phyloP scores from a whole-genome alignment of 2,329 filamentous ascomycete genomes.

The Ascochyta lentis region DNA sequence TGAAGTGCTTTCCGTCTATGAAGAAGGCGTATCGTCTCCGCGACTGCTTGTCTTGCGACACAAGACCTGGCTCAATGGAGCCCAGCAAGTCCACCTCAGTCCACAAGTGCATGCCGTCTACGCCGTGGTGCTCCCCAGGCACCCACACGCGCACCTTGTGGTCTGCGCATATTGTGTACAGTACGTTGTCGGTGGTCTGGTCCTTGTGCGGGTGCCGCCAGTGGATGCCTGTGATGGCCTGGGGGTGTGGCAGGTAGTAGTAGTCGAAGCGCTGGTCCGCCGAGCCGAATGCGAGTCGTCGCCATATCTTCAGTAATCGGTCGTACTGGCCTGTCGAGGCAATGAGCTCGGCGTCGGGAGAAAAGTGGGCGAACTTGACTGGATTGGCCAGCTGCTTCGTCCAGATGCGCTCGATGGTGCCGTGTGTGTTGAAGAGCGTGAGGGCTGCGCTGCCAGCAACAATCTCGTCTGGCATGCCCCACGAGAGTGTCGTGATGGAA shows the following conservation, averaged over 20 bases:
- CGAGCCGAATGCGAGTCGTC: conserved; percentile 80
- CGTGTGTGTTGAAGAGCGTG: conserved; percentile 69
- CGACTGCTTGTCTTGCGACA: conserved; percentile 48
- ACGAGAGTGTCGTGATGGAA: conserved; percentile 72
- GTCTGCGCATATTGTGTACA: conserved; percentile 89
- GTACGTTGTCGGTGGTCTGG: conserved; percentile 80
- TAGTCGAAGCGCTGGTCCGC: conserved; percentile 89
- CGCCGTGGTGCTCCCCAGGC: conserved; percentile 72
- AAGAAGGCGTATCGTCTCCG: conserved; percentile 75
- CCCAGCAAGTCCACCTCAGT: conserved; percentile 77
- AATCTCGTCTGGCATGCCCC: conserved; percentile 86
- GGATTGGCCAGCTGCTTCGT: conserved; percentile 74
- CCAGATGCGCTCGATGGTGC: conserved; percentile 70
- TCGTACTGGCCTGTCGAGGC: conserved; percentile 82
- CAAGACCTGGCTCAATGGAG: conserved; percentile 67
- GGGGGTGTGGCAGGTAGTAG: conserved; percentile 85
- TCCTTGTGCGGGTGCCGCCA: conserved; percentile 83
- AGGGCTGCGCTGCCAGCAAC: conserved; percentile 76
- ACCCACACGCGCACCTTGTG: conserved; percentile 84
- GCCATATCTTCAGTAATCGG: conserved; percentile 89
- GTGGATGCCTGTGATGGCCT: conserved; percentile 78
- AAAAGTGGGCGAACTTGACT: conserved; percentile 77
- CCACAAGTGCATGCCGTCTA: conserved; percentile 79
- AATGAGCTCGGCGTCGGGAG: conserved; percentile 85
- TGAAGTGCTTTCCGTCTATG: conserved; percentile 81